Conservation (phyloP, 495 filamentous ascomycete species). For the Xylaria telfairii region DNA sequence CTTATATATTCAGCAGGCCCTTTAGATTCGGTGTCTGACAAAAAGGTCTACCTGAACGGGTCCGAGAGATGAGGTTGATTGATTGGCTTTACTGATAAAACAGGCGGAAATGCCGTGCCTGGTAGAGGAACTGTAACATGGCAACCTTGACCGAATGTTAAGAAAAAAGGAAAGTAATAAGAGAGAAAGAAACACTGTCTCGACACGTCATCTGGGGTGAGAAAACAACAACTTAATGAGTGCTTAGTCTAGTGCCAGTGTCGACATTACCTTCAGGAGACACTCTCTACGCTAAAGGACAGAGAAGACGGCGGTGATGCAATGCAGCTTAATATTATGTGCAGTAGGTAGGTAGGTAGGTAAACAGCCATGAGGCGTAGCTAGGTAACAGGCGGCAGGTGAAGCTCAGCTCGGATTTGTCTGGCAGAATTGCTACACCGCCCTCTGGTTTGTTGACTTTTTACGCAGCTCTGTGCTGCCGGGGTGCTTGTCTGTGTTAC, state of each 20-base stretch:
- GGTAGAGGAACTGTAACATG: not conserved
- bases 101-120: not conserved
- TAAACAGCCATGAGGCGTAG: not conserved
- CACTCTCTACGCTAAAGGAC: not conserved
- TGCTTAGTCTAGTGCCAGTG: not conserved
- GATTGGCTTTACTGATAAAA: not conserved
- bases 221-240: conserved; percentile 8
- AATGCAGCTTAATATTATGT: too few relatives aligned
- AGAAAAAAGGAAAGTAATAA: not conserved
- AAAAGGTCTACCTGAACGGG: not conserved
- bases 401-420: conserved; percentile 13
- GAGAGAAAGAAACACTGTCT: conserved; percentile 5
- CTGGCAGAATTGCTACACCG: conserved; percentile 26
- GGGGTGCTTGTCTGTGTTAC: not conserved
- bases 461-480: not conserved
- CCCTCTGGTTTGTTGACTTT: conserved; percentile 23
- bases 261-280: not conserved
- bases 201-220: not conserved
- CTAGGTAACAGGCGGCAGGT: not conserved
- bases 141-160: not conserved
- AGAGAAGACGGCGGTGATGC: conserved; percentile 1
- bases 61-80: not conserved
- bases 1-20: not conserved
- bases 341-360: too few relatives aligned
- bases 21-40: not conserved